Base-by-base conservation (phyloP, 1,284 basidiomycete genomes). In the Apiotrichum sp. region DNA sequence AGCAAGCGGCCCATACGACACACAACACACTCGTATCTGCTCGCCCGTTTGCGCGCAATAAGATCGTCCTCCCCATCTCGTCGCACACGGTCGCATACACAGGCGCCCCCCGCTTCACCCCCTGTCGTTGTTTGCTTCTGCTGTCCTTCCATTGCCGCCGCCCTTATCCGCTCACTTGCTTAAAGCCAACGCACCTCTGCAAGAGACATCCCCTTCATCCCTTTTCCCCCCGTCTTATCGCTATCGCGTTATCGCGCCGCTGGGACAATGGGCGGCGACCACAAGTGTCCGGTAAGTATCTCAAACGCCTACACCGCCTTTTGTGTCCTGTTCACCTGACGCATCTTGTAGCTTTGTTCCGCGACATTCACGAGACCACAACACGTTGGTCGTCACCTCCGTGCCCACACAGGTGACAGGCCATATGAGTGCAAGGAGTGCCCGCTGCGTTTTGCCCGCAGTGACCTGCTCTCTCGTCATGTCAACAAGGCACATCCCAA, bases 351-450 rank as follows among this genome's bases (percentile, higher is more conserved):
- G 67, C 51, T 92, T 22, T 92, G 89, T 73, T 83, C 86, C 62
- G 88, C 89, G 0, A 90, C 88, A 0, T 92, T 92, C 71, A 92
- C 89, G 16, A 81, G 89, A 52, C 89, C 89, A 36, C 89, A 92
- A 66, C 89, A 92, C 83, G 89, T 92, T 56, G 88, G 88, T 8
- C 78, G 89, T 53, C 89, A 93, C 77, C 88, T 93, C 83, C 84
- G 89, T 69, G 89, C 88, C 63, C 89, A 93, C 75, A 92, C 89
- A n/a, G 89, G 89, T 60, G 89, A 92, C 79, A 81, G 89, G 48
- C 89, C 89, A 7, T 93, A 93, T 79, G 89, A 88, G 67, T 93
- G 90, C 71, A 85, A 86, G 71, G 83, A 86, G 64, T 93, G 90
- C 73, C 88, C 88, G 31, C 86, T 92, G 75, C 86, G 89, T 73